These are phyloP conservation scores for Trametes hirsuta DNA, from an alignment of 1,284 basidiomycete species.

Conservation along the genomic window DNA sequence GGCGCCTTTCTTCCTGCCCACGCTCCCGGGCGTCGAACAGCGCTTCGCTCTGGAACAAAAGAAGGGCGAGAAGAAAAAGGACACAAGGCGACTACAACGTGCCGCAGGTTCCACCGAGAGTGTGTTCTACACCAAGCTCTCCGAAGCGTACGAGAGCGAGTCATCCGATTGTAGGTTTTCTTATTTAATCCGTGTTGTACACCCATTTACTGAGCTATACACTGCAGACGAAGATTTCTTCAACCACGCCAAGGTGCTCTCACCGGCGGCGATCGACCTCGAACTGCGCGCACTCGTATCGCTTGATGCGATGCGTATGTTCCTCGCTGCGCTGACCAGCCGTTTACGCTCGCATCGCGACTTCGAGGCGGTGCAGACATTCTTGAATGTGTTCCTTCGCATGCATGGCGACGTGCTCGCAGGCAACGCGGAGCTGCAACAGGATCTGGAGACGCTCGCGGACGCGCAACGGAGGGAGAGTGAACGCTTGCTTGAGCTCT, in stretches of 20 bases:
- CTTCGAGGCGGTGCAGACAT: constrained; percentile 94
- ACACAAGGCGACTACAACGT: constrained; percentile 60
- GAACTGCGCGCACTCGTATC: constrained; percentile 85
- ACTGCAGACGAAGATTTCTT: constrained; percentile 81
- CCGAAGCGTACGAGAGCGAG: constrained; percentile 51
- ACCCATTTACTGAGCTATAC: not conserved
- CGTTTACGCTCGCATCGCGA: constrained; percentile 83
- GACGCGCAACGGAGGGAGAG: constrained; percentile 75
- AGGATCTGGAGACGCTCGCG: constrained; percentile 58
- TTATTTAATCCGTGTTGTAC: not conserved
- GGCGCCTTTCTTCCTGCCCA: constrained; percentile 97
- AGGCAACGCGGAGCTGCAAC: constrained; percentile 64
- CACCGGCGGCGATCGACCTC: constrained; percentile 89
- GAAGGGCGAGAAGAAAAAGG: constrained; percentile 47
- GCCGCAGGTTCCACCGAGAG: constrained; percentile 65
- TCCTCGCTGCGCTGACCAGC: constrained; percentile 75
- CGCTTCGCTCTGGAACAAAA: constrained; percentile 67
- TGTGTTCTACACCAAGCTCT: constrained; percentile 72
- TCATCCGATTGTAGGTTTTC: constrained; percentile 66
- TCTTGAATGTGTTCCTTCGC: constrained; percentile 83
- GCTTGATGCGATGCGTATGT: constrained; percentile 65
- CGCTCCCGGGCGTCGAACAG: constrained; percentile 81
- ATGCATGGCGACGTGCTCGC: constrained; percentile 86
- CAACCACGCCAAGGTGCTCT: constrained; percentile 82
- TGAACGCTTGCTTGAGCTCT: constrained; percentile 69